phyloP scores from a whole-genome alignment of 2,329 filamentous ascomycete genomes.

The Stachybotrys elegans region DNA sequence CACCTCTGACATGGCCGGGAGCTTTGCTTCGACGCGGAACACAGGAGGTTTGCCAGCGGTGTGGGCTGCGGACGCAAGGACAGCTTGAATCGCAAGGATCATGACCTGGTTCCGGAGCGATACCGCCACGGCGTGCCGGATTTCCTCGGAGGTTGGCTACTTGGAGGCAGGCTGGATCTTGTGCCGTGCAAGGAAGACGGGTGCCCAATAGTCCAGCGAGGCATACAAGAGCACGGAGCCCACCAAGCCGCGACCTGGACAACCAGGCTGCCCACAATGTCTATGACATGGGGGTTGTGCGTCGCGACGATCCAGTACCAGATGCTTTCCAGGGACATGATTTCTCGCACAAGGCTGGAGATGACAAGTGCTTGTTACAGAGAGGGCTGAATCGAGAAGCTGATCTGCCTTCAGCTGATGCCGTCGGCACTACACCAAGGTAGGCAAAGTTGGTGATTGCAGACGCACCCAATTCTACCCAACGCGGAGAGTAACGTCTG shows the following conservation, averaged over 20 bases:
- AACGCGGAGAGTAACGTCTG: too few relatives aligned
- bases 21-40: slow-evolving; percentile 30
- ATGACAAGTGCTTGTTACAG: too few relatives aligned
- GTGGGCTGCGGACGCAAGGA: slow-evolving; percentile 12
- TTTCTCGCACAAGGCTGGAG: not conserved
- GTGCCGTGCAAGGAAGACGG: slow-evolving; percentile 43
- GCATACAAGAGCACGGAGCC: slow-evolving; percentile 38
- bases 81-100: slow-evolving; percentile 25
- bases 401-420: too few relatives aligned
- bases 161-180: slow-evolving; percentile 49
- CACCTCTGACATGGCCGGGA: slow-evolving; percentile 32
- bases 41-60: slow-evolving; percentile 16
- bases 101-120: slow-evolving; percentile 43
- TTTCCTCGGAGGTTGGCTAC: slow-evolving; percentile 40
- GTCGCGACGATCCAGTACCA: slow-evolving; percentile 17
- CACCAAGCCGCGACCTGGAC: slow-evolving; percentile 42
- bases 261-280: slow-evolving; percentile 33
- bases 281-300: slow-evolving; percentile 27
- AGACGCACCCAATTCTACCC: too few relatives aligned
- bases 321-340: not conserved
- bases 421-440: too few relatives aligned
- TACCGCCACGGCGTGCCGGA: slow-evolving; percentile 36
- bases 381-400: too few relatives aligned
- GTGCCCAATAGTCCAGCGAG: slow-evolving; percentile 36
- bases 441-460: too few relatives aligned